Evolutionary conservation across 164 flowering plant species (phyloP), one percentile per base, ranked within the genome.

Genomic region (Sedum album): DNA sequence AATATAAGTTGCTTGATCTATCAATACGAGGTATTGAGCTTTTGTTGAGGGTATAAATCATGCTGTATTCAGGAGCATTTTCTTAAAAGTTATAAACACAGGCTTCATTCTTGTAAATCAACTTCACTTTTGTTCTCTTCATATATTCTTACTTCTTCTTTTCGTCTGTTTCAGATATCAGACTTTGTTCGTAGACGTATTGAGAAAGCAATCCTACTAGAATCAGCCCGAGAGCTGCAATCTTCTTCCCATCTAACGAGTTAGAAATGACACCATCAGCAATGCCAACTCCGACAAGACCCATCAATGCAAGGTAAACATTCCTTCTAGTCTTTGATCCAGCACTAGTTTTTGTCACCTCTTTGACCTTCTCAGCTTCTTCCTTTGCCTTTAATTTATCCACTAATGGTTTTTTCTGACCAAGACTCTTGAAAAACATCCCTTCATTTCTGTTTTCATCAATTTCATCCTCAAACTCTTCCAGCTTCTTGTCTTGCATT

Each of bases 361-460:
- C 75, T 67, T 35, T 78, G 10, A 93, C 78, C 79, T 82, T 89
- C 71, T 82, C 67, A 14, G 72, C 57, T 75, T 88, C 91, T 71
- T 85, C 91, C 73, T 75, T 76, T 6, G 89, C 88, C 53, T 73
- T 76, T 38, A 20, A 83, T 72, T 72, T 76, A 0, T 82, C 88
- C 49, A 60, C 68, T 44, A 63, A 65, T 5, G 93, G 87, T 25
- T 70, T 49, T 62, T 51, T 79, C 71, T 74, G 67, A 42, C 81
- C 44, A 71, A 89, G 76, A 78, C 73, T 89, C 79, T 89, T 83
- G 72, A 93, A 93, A 84, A 91, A 93, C 72, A 91, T 48, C 38
- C 94, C 97, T 73, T 91, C 93, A 60, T 91, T 93, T 66, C 79
- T 71, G 21, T 79, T 89, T 13, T 80, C 75, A 70, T 83, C 85